These are phyloP conservation scores for Skeletonema menzelii DNA, from an alignment of 108 stramenopile genomes.

Conservation along the genomic window DNA sequence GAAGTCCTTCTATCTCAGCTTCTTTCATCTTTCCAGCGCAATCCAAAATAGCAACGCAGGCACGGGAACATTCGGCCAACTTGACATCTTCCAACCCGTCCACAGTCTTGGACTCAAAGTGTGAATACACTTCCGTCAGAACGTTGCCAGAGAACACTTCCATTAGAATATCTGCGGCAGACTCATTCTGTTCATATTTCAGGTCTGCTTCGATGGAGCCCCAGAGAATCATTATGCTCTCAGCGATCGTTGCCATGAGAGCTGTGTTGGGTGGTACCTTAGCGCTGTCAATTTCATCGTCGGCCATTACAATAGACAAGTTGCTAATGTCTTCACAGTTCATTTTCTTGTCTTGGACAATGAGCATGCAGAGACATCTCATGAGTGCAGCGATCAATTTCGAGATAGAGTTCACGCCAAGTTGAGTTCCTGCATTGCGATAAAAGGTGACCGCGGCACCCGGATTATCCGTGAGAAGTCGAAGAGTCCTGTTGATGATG, in stretches of 20 bases:
- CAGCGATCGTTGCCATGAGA: conserved; percentile 70
- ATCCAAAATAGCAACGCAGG: conserved; percentile 59
- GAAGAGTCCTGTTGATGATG: conserved; percentile 79
- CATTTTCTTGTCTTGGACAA: conserved; percentile 45
- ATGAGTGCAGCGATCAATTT: conserved; percentile 86
- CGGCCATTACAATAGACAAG: conserved; percentile 26
- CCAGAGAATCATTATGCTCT: conserved; percentile 66
- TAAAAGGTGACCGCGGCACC: conserved; percentile 87
- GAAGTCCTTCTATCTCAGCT: conserved; percentile 38
- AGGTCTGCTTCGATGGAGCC: conserved; percentile 57
- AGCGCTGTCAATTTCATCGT: conserved; percentile 22
- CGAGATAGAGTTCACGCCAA: conserved; percentile 69
- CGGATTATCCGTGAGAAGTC: conserved; percentile 72
- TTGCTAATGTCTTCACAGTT: conserved; percentile 16
- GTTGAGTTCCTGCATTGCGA: conserved; percentile 64
- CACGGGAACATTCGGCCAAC: conserved; percentile 48
- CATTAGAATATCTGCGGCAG: conserved; percentile 38
- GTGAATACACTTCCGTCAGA: conserved; percentile 53
- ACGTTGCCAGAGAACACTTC: conserved; percentile 58
- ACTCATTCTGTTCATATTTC: conserved; percentile 35
- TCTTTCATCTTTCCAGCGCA: conserved; percentile 58
- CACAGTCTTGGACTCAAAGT: conserved; percentile 60
- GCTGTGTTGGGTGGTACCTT: conserved; percentile 11
- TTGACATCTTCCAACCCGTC: conserved; percentile 12
- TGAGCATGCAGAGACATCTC: conserved; percentile 58